Evolutionary conservation across 108 stramenopile species (phyloP), one percentile per base, ranked within the genome.

Genomic region (Licmophora abbreviata): DNA sequence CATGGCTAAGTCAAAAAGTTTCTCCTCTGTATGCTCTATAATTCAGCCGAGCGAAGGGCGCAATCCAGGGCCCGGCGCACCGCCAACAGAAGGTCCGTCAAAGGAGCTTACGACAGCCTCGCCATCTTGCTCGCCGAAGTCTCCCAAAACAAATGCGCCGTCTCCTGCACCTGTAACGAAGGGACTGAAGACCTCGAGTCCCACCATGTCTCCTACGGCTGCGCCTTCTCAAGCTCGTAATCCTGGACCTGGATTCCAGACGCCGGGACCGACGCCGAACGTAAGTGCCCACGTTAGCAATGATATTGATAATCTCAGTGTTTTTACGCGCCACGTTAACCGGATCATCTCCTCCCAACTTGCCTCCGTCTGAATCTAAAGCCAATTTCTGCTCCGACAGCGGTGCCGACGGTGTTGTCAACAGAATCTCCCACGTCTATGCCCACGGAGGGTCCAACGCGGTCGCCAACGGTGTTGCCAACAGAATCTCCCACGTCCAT

Each of bases 161-260:
- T 35, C 50, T 26, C 2, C 24, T 10, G 1, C 23, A 15, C 27
- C 27, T 32, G 17, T 14, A 20, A 10, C 50, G 24, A 24, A 25
- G n/a, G n/a, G n/a, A n/a, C n/a, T n/a, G n/a, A n/a, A n/a, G 38
- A 41, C 53, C 25, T 25, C 53, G 1, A 34, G 20, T 38, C 53
- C 53, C n/a, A 41, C 23, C 38, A 22, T 9, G 9, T 14, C 21
- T 0, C 53, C 53, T 38, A 44, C 43, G 18, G 15, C 8, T 18
- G 38, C 17, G 25, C 33, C 38, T 4, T 20, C 53, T 38, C 5
- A 10, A 37, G 15, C 25, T 14, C 53, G 38, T 12, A 54, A 23
- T 44, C n/a, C 43, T 44, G 9, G n/a, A n/a, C n/a, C n/a, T n/a
- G n/a, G n/a, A n/a, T n/a, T n/a, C n/a, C n/a, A n/a, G n/a, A n/a